phyloP scores from a whole-genome alignment of 352 stramenopile genomes.

The Phytophthora hibernalis region DNA sequence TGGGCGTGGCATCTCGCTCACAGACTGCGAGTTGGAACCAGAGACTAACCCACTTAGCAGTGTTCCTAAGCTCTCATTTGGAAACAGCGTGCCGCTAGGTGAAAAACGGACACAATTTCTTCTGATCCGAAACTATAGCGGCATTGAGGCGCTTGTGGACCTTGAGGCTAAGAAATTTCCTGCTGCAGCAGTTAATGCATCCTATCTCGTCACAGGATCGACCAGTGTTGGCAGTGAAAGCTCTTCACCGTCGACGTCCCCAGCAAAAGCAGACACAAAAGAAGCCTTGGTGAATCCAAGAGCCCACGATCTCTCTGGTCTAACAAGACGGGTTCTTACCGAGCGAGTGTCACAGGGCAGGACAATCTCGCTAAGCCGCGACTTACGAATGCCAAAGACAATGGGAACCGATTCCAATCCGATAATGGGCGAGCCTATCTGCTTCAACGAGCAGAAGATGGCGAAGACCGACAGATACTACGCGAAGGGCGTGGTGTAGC shows the following conservation, averaged over 20 bases:
- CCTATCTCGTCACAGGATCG: not conserved
- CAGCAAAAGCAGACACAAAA: slow-evolving; percentile 20
- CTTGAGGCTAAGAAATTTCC: slow-evolving; percentile 70
- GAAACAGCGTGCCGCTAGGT: slow-evolving; percentile 64
- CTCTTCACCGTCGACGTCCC: slow-evolving; percentile 17
- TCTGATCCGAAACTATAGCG: slow-evolving; percentile 81
- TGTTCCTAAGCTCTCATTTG: slow-evolving; percentile 69
- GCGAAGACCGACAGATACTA: slow-evolving; percentile 59
- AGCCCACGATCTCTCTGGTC: slow-evolving; percentile 10
- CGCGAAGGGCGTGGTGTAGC: slow-evolving; percentile 58
- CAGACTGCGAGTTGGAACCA: slow-evolving; percentile 57
- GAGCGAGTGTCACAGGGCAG: not conserved
- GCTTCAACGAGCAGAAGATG: slow-evolving; percentile 42
- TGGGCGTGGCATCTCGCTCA: slow-evolving; percentile 44
- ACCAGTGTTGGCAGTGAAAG: not conserved
- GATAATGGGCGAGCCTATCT: slow-evolving; percentile 55
- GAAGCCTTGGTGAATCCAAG: slow-evolving; percentile 1
- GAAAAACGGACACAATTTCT: slow-evolving; percentile 56
- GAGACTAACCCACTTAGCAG: slow-evolving; percentile 42
- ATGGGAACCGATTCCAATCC: slow-evolving; percentile 62
- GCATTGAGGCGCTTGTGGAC: slow-evolving; percentile 69
- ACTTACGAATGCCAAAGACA: slow-evolving; percentile 55
- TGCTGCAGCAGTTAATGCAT: slow-evolving; percentile 14
- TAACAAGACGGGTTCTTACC: slow-evolving; percentile 15
- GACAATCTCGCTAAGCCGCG: slow-evolving; percentile 33